Base-by-base conservation (phyloP, 768 basidiomycete species). In the Boletus pseudo-olivaceus region DNA sequence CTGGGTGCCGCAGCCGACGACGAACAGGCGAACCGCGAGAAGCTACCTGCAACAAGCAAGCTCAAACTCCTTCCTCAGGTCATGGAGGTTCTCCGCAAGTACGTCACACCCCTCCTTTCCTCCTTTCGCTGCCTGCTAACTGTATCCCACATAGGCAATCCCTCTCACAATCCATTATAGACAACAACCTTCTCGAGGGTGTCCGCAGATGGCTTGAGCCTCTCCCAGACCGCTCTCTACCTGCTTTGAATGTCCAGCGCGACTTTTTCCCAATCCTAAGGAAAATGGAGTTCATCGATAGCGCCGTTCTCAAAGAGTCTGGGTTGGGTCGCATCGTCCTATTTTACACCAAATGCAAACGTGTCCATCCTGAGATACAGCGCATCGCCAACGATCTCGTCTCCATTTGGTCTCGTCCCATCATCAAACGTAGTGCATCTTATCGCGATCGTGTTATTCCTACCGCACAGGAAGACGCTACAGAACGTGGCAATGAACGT, bases 301-400 rank as follows among this genome's bases (percentile, higher is more conserved):
- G 85, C 32, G 72, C 84, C 19, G 90, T 91, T 6, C 85, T 99
- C 62, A 96, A 95, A 68, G 92, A 96, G 67, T 90, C 90, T 1
- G 84, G 86, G 0, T 79, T 99, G 5, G 97, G 97, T 15, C 87
- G 87, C 54, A 81, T 98, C 61, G 78, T 98, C 37, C 75, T 96
- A 29, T 98, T 98, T 74, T 99, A 99, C 78, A 96, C 94, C 23
- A 94, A 94, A 67, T 91, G 88, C 78, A 92, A 88, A 69, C 88
- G 93, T 42, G 93, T 93, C 44, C 87, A 87, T 5, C 80, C 88
- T 0, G 84, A 88, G 49, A 87, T 99, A 51, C 72, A 77, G n/a
- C 85, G 90, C 49, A 82, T 83, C 40, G 95, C 96, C 10, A 82
- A 87, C 57, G 83, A 88, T 46, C 88, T 99, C 54, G 85, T 98